Evolutionary conservation across 2,329 filamentous ascomycete species (phyloP).

Genomic region (Escovopsis sp.): DNA sequence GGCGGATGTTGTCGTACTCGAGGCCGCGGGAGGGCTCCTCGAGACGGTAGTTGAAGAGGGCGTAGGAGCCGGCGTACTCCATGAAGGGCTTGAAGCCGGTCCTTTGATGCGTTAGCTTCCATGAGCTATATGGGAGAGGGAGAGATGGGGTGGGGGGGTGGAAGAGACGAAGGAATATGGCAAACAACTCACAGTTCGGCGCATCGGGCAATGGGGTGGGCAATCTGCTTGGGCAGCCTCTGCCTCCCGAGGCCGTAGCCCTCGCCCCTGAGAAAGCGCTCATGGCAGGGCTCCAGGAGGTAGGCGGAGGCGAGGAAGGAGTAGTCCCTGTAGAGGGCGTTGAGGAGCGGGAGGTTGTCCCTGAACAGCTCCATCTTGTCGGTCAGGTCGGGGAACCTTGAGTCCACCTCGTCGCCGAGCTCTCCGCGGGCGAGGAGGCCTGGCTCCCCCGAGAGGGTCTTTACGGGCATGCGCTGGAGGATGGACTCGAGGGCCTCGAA

Average conservation of each 20-base stretch:
- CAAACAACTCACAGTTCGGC: conserved; percentile 62
- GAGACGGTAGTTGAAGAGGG: conserved; percentile 52
- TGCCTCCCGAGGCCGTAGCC: conserved; percentile 67
- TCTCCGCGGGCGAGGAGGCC: conserved; percentile 62
- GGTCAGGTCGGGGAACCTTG: conserved; percentile 65
- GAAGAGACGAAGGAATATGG: neutral
- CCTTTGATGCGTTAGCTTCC: conserved; percentile 13
- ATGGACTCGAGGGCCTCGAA: conserved; percentile 62
- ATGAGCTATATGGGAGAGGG: neutral
- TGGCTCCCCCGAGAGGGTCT: conserved; percentile 54
- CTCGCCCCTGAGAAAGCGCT: conserved; percentile 54
- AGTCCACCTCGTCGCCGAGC: conserved; percentile 60
- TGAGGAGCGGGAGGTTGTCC: conserved; percentile 63
- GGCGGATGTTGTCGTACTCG: conserved; percentile 54
- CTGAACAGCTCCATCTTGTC: conserved; percentile 56
- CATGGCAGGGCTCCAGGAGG: conserved; percentile 80
- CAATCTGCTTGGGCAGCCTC: conserved; percentile 56
- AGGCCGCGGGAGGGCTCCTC: conserved; percentile 41
- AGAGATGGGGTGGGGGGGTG: too few relatives aligned
- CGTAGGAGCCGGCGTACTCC: conserved; percentile 63
- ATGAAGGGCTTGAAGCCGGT: conserved; percentile 81
- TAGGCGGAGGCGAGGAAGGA: conserved; percentile 83
- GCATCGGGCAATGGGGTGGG: conserved; percentile 70
- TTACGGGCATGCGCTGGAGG: conserved; percentile 64
- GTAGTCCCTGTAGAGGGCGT: conserved; percentile 82